Base-by-base conservation (phyloP, 768 basidiomycete genomes). In the Lentinula raphanica region DNA sequence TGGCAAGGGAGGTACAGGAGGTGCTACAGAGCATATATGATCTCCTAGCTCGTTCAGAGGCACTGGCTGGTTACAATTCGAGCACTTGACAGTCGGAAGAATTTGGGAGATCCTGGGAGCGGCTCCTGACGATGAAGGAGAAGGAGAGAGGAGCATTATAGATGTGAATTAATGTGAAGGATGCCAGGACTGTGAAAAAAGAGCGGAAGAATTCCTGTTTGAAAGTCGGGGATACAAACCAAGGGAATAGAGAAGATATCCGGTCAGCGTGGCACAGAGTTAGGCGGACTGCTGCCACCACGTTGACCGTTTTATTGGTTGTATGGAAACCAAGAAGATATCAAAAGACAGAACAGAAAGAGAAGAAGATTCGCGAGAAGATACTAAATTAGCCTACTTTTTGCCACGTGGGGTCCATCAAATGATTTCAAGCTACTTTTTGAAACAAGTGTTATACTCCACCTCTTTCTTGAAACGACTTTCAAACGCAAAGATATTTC, bases 31-130 rank as follows among this genome's bases (percentile, higher is more conserved):
- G 70, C 94, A 97, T 67, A 84, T 75, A 67, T 96, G 94, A 60
- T 92, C 88, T 36, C 85, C 85, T 35, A 96, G 84, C 46, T 85
- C 78, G 48, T 79, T 73, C 35, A 96, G 77, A 31, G 88, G 84
- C 38, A 97, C 89, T 1, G 81, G 83, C 8, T 75, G 73, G 64
- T 75, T 74, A 68, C 94, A 97, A 29, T 74, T 87, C 2, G 91
- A 91, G 70, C 94, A 97, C 69, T 88, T 95, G 60, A 94, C 87
- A 2, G 85, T 77, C 5, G 94, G 92, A 9, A 96, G 77, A 49
- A 87, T 70, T 69, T 92, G 84, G 23, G 91, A 92, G n/a, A 82
- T 77, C 23, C 51, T 25, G 11, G 51, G 35, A 23, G 36, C 19
- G 3, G 32, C 36, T 19, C 35, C 35, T 8, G 32, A 25, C 15